Base-by-base conservation (phyloP, 2,329 filamentous ascomycete species). In the Eutypa lata region DNA sequence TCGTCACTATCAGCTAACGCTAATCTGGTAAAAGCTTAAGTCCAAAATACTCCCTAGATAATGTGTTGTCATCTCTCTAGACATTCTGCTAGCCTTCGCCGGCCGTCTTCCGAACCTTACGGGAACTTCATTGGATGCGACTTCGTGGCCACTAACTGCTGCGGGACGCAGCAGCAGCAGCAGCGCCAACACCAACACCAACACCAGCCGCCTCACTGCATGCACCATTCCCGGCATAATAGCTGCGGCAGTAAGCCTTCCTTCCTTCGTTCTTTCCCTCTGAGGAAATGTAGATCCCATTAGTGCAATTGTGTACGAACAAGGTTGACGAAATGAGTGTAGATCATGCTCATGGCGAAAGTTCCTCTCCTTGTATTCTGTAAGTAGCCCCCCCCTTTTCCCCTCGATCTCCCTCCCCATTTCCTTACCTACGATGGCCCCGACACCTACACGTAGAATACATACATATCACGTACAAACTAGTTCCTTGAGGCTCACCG, bases 71-170 rank as follows among this genome's bases (percentile, higher is more conserved):
- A 24, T 28, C 22, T 22, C 42, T 13, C 42, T 21, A 24, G 19
- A 16, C 22, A 24, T n/a, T 11, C 13, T 16, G 10, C 11, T 14
- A 21, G 42, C 22, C 42, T 21, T n/a, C 42, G 10, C 26, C 26
- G 26, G 5, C 26, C 26, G 6, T 10, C 6, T 38, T 38, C 21
- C 3, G 42, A 45, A 19, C 22, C 42, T 13, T 24, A 26, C 22
- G 42, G 21, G 42, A 45, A 45, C 42, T 45, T 45, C 42, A 24
- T 45, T 21, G 42, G 42, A 22, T 45, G 42, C 42, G 42, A 45
- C 42, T 45, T 24, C 22, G n/a, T 45, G 22, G 2, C 16, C 21
- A 2, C 42, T 6, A 45, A 26, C 42, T 45, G 21, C n/a, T 45
- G 42, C 42, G 42, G 42, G 6, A 21, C 21, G 42, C 21, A 26